These are phyloP conservation scores for Inosperma sp. DNA, from an alignment of 768 basidiomycete genomes.

Conservation along the genomic window DNA sequence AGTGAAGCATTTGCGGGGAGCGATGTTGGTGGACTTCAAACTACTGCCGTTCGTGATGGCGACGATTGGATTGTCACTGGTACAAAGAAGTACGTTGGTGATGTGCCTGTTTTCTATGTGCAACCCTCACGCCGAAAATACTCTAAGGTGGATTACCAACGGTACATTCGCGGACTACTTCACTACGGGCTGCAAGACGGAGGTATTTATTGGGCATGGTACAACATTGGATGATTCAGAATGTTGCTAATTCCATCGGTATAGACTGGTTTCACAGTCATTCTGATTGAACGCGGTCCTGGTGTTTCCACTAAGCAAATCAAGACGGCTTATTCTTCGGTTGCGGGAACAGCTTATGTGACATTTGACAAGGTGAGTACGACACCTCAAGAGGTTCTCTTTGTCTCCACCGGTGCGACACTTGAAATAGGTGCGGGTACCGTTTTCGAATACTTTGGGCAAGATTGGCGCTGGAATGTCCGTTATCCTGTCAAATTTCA, in stretches of 20 bases:
- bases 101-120: neutral
- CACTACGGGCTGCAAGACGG: constrained; percentile 71
- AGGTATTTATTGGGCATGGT: constrained; percentile 35
- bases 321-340: constrained; percentile 88
- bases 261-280: constrained; percentile 68
- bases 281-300: constrained; percentile 68
- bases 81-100: constrained; percentile 71
- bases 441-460: constrained; percentile 84
- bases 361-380: constrained; percentile 60
- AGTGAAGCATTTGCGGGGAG: constrained; percentile 92
- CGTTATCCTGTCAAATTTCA: constrained; percentile 81
- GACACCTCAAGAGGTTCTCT: neutral
- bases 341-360: constrained; percentile 87
- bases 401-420: neutral
- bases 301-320: constrained; percentile 81
- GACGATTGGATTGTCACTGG: constrained; percentile 86
- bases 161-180: constrained; percentile 83
- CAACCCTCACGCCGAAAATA: neutral
- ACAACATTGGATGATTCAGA: neutral
- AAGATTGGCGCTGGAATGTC: constrained; percentile 78
- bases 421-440: constrained; percentile 57
- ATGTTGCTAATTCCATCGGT: neutral
- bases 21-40: constrained; percentile 81
- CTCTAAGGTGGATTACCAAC: constrained; percentile 82
- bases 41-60: constrained; percentile 80